Conservation (phyloP, 2,329 filamentous ascomycete species). For the Paraconiothyrium sp. region DNA sequence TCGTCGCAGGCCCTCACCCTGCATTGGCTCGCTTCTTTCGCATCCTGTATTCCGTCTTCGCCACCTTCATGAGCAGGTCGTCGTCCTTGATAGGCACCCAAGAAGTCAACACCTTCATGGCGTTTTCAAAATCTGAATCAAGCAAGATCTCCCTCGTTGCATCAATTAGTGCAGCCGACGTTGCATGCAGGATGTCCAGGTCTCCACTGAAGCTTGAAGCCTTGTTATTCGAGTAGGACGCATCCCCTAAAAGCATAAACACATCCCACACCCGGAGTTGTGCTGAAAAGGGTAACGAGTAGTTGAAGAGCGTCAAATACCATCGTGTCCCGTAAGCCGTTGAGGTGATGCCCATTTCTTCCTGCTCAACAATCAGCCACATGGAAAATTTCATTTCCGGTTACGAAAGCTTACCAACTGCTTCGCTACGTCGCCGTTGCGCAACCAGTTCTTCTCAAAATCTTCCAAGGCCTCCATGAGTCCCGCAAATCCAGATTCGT, state of each 20-base stretch:
- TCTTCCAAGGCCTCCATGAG: conserved; percentile 86
- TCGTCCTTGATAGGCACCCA: conserved; percentile 96
- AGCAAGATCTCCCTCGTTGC: conserved; percentile 87
- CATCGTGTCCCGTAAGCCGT: conserved; percentile 96
- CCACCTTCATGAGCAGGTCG: conserved; percentile 90
- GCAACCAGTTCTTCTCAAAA: conserved; percentile 86
- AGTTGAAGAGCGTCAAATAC: conserved; percentile 98
- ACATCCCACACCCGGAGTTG: conserved; percentile 98
- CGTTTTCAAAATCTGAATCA: conserved; percentile 95
- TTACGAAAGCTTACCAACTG: conserved; percentile 72
- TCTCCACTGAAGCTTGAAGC: conserved; percentile 63
- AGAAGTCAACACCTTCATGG: conserved; percentile 95
- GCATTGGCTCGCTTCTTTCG: conserved; percentile 60
- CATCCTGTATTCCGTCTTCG: conserved; percentile 85
- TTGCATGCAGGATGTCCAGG: conserved; percentile 88
- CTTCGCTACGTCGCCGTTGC: conserved; percentile 76
- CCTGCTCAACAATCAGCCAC: conserved; percentile 57
- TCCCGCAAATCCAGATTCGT: conserved; percentile 83
- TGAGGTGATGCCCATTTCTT: conserved; percentile 80
- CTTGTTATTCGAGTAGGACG: conserved; percentile 56
- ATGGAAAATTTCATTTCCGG: neutral
- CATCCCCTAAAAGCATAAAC: conserved; percentile 91
- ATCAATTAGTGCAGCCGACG: conserved; percentile 88
- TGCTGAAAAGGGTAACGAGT: conserved; percentile 92
- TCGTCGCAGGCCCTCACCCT: conserved; percentile 28